Base-by-base conservation (phyloP, 352 stramenopile genomes). In the Phytophthora hibernalis region DNA sequence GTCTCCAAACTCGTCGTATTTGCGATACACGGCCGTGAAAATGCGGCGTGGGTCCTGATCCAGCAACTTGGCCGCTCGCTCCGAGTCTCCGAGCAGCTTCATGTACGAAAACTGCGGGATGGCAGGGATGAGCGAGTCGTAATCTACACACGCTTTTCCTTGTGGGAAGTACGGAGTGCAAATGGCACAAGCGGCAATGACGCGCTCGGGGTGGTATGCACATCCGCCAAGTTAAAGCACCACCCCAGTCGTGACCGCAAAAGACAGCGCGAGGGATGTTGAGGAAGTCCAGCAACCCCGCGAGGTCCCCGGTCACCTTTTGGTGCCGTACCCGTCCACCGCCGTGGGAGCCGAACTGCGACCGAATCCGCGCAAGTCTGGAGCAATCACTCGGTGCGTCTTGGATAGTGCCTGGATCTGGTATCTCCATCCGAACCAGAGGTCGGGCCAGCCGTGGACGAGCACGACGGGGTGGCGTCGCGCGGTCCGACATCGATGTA, bases 161-260 rank as follows among this genome's bases (percentile, higher is more conserved):
- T 75, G 75, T 2, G 85, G 82, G 28, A 70, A 74, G 62, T 88
- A 91, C 11, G 82, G 83, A 21, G 85, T 91, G 62, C 83, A 91
- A 20, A 91, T 66, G 5, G 80, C 68, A n/a, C 70, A 80, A 0
- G 77, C 76, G 0, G 76, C 81, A 18, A 80, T 38, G 12, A 90
- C 79, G 0, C 82, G 81, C 15, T 80, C 26, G 21, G 81, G 78
- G 59, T 87, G 71, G 82, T 83, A 89, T 63, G 24, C 77, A 86
- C 77, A 90, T 87, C 40, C 72, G 74, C 80, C 80, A 92, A 24
- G 84, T 42, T 16, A 43, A 43, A 43, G 15, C n/a, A 10, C 37
- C 83, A 18, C 83, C 83, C 83, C 83, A 92, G 62, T 92, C 83
- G 53, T 92, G 81, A 9, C 83, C 83, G 26, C 90, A 76, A 40